These are phyloP conservation scores for Buxus sempervirens DNA, from an alignment of 164 flowering plant species.

Conservation along the genomic window DNA sequence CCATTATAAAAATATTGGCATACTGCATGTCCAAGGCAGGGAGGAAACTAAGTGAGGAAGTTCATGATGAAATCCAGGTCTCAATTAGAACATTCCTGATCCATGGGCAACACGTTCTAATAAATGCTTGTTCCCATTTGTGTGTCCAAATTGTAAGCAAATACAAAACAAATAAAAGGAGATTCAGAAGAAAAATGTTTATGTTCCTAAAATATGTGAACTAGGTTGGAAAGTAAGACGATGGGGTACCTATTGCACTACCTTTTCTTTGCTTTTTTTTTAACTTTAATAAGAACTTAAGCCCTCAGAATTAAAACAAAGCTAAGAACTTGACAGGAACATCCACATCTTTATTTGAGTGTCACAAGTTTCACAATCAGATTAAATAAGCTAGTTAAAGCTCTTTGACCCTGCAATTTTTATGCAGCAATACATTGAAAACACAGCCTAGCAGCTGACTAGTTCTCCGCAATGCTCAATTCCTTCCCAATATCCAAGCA, in stretches of 20 bases:
- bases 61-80: too few relatives aligned
- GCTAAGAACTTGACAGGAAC: background rate
- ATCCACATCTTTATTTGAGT: background rate
- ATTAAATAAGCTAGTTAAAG: background rate
- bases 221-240: background rate
- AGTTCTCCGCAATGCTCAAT: background rate
- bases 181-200: background rate
- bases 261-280: too few relatives aligned
- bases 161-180: too few relatives aligned
- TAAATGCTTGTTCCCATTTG: too few relatives aligned
- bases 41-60: too few relatives aligned
- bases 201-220: background rate
- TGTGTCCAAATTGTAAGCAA: too few relatives aligned
- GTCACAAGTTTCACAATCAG: background rate
- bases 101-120: too few relatives aligned
- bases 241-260: background rate
- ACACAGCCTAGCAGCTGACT: background rate
- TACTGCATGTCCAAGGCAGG: too few relatives aligned
- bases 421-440: background rate
- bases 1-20: too few relatives aligned
- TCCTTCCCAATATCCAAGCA: background rate
- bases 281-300: too few relatives aligned
- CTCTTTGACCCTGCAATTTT: background rate
- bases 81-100: too few relatives aligned
- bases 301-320: background rate